Evolutionary conservation across 345 rosid genomes (phyloP).

Genomic region (Populus alba): DNA sequence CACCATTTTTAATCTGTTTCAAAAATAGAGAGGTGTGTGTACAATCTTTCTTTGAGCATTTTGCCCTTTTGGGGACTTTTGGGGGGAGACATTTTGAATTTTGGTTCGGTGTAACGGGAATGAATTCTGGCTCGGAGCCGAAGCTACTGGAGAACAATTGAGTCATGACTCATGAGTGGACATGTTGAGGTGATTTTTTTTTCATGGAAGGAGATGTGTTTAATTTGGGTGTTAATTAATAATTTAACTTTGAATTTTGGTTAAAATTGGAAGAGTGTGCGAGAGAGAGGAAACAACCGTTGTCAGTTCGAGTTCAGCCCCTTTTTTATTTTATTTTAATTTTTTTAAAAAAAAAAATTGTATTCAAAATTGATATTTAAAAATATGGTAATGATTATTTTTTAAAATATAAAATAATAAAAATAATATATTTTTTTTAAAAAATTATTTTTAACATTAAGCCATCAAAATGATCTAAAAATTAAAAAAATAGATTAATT

Average conservation of each 20-base stretch:
- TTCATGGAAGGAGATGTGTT: background rate
- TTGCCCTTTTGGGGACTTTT: background rate
- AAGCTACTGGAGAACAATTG: slow-evolving; percentile 17
- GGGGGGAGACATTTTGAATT: slow-evolving; percentile 37
- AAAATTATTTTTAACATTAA: too few relatives aligned
- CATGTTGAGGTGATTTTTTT: background rate
- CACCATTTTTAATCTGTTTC: slow-evolving; percentile 46
- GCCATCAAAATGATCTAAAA: too few relatives aligned
- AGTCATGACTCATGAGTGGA: background rate
- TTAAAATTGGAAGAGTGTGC: background rate
- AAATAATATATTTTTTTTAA: too few relatives aligned
- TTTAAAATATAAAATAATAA: too few relatives aligned
- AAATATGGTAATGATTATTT: too few relatives aligned
- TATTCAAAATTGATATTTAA: too few relatives aligned
- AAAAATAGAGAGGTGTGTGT: background rate
- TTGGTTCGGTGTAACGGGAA: slow-evolving; percentile 75
- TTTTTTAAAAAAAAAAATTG: too few relatives aligned
- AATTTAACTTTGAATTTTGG: background rate
- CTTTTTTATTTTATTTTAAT: too few relatives aligned
- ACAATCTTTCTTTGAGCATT: background rate
- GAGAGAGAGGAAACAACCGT: background rate
- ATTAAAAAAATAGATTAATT: too few relatives aligned
- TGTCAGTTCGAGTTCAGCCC: background rate
- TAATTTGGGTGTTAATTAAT: background rate
- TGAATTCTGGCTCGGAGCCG: slow-evolving; percentile 52